These are phyloP conservation scores for Lichenothelia convexa DNA, from an alignment of 495 filamentous ascomycete genomes.

Conservation along the genomic window DNA sequence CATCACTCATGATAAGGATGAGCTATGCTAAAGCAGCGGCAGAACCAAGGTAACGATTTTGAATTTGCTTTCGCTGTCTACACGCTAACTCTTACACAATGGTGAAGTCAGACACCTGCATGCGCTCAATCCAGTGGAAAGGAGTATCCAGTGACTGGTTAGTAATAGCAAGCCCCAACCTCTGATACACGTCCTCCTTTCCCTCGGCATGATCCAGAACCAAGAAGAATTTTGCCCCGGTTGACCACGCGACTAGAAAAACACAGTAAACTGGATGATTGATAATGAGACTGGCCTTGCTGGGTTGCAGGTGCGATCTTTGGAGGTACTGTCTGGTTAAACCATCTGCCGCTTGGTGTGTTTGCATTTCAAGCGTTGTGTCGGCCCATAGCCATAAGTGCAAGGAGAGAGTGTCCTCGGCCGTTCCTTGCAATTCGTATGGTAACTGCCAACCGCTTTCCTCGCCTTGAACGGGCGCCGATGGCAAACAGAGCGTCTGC, in stretches of 20 bases:
- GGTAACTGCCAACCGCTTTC: too few relatives aligned
- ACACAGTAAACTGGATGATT: background rate
- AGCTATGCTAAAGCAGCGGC: too few relatives aligned
- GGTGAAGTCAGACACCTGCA: background rate
- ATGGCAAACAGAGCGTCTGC: background rate
- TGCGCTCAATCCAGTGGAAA: background rate
- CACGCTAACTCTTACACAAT: too few relatives aligned
- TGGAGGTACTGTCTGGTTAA: background rate
- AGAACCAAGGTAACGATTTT: too few relatives aligned
- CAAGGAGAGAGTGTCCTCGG: too few relatives aligned
- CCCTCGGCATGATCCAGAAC: background rate
- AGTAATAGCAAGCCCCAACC: background rate
- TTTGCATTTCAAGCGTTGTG: background rate
- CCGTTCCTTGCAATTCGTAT: too few relatives aligned
- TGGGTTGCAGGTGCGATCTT: background rate
- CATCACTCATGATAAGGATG: too few relatives aligned
- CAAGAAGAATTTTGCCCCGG: background rate
- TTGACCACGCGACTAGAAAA: background rate
- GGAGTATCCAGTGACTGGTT: background rate
- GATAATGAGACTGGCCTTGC: background rate
- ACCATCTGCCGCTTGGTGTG: background rate
- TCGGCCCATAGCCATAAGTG: background rate
- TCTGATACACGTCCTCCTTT: background rate
- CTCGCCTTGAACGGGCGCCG: too few relatives aligned
- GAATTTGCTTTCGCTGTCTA: too few relatives aligned